Conservation (phyloP, 306 rosid genomes). For the Ceratonia siliqua region DNA sequence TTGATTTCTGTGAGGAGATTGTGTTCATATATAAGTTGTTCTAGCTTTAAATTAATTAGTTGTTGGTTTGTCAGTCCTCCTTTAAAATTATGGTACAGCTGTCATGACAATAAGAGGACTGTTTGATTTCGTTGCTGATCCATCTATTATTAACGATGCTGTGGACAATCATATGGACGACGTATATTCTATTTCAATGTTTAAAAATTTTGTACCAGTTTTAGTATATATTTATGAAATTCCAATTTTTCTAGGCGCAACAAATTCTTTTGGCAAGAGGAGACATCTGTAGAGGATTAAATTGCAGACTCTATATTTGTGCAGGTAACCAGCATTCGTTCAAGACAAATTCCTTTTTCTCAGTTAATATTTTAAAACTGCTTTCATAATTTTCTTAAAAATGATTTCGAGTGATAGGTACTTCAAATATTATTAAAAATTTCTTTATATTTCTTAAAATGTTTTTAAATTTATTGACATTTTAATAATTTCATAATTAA, state of each 20-base stretch:
- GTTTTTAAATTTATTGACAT: too few species aligned
- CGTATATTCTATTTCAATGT: conserved; percentile 41
- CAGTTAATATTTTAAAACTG: too few species aligned
- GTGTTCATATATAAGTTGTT: conserved; percentile 63
- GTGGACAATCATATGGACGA: conserved; percentile 80
- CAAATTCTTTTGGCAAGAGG: conserved; percentile 61
- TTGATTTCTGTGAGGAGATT: conserved; percentile 81
- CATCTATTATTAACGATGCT: conserved; percentile 70
- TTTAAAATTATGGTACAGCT: conserved; percentile 85
- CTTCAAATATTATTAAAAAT: too few species aligned
- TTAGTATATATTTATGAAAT: conserved; percentile 9
- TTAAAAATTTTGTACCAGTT: too few species aligned
- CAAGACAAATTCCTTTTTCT: not conserved
- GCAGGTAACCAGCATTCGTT: conserved; percentile 54
- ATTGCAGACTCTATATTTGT: conserved; percentile 76
- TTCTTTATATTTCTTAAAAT: too few species aligned
- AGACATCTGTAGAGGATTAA: conserved; percentile 74
- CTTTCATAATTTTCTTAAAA: too few species aligned
- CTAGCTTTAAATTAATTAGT: not conserved
- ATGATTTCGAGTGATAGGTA: too few species aligned
- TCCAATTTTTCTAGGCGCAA: conserved; percentile 52
- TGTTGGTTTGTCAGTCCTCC: conserved; percentile 63
- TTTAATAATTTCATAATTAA: too few species aligned
- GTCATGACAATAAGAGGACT: conserved; percentile 82
- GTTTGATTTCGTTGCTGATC: conserved; percentile 87